phyloP scores from a whole-genome alignment of 1,284 basidiomycete species.

The Fomitiporia mediterranea region DNA sequence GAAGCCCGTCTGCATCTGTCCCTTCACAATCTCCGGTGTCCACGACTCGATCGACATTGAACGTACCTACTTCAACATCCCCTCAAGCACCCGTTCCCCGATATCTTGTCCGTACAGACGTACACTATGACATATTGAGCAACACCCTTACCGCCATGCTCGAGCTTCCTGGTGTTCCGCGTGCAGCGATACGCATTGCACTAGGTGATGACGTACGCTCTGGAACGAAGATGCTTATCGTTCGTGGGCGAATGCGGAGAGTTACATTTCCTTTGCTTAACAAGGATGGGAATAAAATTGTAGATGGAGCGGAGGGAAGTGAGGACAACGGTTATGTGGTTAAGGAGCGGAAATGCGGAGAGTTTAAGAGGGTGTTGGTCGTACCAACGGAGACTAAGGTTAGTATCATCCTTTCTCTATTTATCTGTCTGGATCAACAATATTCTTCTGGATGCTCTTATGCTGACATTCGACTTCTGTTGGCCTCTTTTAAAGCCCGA shows the following conservation, averaged over 20 bases:
- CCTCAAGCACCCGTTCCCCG: neutral
- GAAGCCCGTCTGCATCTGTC: neutral
- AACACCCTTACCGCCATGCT: slow-evolving; percentile 49
- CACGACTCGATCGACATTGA: neutral
- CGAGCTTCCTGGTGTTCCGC: slow-evolving; percentile 60
- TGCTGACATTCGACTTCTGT: neutral
- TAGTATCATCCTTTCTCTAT: slow-evolving; percentile 24
- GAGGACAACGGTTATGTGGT: slow-evolving; percentile 24
- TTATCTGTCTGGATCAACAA: neutral
- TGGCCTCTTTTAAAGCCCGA: slow-evolving; percentile 33
- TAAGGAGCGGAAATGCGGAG: slow-evolving; percentile 50
- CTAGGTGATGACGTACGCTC: slow-evolving; percentile 53
- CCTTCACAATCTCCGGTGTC: neutral
- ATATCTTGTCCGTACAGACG: slow-evolving; percentile 45
- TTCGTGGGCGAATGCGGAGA: slow-evolving; percentile 36
- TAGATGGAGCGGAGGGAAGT: slow-evolving; percentile 7
- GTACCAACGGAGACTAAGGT: slow-evolving; percentile 58
- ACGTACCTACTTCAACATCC: neutral
- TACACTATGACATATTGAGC: slow-evolving; percentile 44
- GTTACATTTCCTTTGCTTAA: slow-evolving; percentile 13
- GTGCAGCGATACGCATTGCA: slow-evolving; percentile 45
- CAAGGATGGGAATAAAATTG: neutral
- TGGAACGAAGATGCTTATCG: slow-evolving; percentile 49
- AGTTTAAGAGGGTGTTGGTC: slow-evolving; percentile 46
- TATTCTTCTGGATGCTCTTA: neutral